phyloP scores from a whole-genome alignment of 495 filamentous ascomycete species.

The Daldinia concentrica region DNA sequence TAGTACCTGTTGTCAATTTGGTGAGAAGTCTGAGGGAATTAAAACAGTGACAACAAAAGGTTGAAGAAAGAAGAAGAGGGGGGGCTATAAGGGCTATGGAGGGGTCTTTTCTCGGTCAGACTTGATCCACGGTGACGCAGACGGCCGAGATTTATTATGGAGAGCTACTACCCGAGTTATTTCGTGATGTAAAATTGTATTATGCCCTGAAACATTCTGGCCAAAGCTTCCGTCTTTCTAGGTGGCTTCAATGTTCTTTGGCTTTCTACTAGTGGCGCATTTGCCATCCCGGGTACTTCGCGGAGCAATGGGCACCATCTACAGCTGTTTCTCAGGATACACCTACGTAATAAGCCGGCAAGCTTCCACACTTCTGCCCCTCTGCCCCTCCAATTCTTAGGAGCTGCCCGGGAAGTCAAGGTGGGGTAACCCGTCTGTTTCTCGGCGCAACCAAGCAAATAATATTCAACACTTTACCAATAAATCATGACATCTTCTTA shows the following conservation, averaged over 20 bases:
- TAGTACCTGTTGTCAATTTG: slow-evolving; percentile 23
- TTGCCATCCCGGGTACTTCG: background rate
- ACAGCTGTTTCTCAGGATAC: background rate
- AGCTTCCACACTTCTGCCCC: background rate
- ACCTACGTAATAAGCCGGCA: background rate
- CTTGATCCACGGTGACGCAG: slow-evolving; percentile 42
- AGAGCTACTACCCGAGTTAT: slow-evolving; percentile 35
- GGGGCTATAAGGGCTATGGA: slow-evolving; percentile 18
- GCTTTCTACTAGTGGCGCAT: background rate
- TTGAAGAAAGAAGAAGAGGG: slow-evolving; percentile 20
- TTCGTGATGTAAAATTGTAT: slow-evolving; percentile 19
- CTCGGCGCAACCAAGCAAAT: background rate
- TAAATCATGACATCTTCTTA: background rate
- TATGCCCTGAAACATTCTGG: background rate
- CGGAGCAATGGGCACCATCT: background rate
- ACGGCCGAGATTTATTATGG: slow-evolving; percentile 37
- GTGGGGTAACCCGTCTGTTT: slow-evolving; percentile 6
- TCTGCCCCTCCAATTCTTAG: background rate
- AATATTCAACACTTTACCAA: slow-evolving; percentile 8
- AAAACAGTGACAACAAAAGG: slow-evolving; percentile 32
- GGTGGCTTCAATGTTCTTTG: background rate
- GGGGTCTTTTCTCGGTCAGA: slow-evolving; percentile 29
- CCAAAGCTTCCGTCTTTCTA: background rate
- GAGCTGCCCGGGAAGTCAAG: background rate
- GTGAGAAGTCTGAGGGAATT: slow-evolving; percentile 40